Percentiles rank a stretch among this genome's conserved stretches.
phyloP scores from a whole-genome alignment of 1,284 basidiomycete genomes.

The Irpex sp. region DNA sequence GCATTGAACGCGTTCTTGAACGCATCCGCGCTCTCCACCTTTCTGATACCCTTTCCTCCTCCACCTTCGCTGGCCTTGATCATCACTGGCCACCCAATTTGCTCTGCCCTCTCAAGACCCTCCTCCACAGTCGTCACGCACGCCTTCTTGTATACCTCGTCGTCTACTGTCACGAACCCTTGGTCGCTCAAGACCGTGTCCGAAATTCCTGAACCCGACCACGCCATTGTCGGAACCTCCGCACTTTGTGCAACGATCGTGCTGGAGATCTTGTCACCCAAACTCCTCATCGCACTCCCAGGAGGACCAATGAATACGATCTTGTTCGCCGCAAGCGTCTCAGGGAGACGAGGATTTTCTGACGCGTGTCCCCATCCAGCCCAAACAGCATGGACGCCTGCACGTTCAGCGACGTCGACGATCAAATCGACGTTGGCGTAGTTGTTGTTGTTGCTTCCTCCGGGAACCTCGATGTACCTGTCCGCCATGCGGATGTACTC shows the following conservation, averaged over 20 bases:
- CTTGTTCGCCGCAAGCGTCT: constrained; percentile 89
- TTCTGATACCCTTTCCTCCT: constrained; percentile 98
- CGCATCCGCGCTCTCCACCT: constrained; percentile 79
- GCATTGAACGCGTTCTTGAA: constrained; percentile 96
- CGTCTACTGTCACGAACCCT: constrained; percentile 93
- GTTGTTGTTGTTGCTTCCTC: constrained; percentile 99
- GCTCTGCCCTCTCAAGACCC: constrained; percentile 80
- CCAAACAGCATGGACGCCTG: constrained; percentile 99
- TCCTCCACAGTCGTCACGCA: constrained; percentile 91
- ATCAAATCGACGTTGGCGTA: constrained; percentile 99
- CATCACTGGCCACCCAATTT: constrained; percentile 98
- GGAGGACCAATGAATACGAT: constrained; percentile 99
- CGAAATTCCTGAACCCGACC: constrained; percentile 95
- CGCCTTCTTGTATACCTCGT: constrained; percentile 87
- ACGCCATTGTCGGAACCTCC: constrained; percentile 97
- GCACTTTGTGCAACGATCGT: constrained; percentile 99
- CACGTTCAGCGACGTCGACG: constrained; percentile 95
- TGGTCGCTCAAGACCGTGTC: constrained; percentile 85
- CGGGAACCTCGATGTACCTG: constrained; percentile 98
- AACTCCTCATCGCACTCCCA: constrained; percentile 97
- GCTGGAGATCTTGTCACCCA: constrained; percentile 99
- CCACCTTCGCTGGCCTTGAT: constrained; percentile 99
- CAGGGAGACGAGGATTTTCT: constrained; percentile 98
- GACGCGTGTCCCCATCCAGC: constrained; percentile 99
- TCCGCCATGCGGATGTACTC: constrained; percentile 99